Base-by-base conservation (phyloP, 495 filamentous ascomycete species). In the Aspergillus baeticus region DNA sequence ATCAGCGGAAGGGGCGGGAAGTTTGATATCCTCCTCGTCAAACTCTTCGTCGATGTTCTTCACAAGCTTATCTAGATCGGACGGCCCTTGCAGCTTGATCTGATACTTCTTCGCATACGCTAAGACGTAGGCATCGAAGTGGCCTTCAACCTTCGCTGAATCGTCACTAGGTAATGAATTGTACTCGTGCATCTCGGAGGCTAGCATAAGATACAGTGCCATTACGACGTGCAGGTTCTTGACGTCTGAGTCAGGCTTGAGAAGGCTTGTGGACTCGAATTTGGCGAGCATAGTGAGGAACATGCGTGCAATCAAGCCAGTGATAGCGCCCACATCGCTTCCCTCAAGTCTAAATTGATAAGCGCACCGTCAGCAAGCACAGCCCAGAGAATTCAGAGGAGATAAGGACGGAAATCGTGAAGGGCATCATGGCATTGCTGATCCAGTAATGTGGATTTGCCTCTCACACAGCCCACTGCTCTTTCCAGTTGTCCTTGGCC, bases 401-500 rank as follows among this genome's bases (percentile, higher is more conserved):
- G 18, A 15, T 22, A 55, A 54, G 21, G 35, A 63, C 60, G 39
- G 39, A 57, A 57, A 65, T 49, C 0, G 54, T 21, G 20, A 41
- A 53, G 5, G 57, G 13, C 43, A 51, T 48, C 42, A 47, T 4
- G 10, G 21, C 47, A 23, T 41, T 47, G 14, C 44, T 11, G 20
- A 31, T 29, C 39, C 69, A 49, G 26, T 70, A 65, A 42, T 67
- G 17, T 1, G 51, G 57, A 10, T 68, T 22, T 4, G 58, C 63
- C 49, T 76, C 71, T 17, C 71, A 76, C 18, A 76, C 61, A 49
- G 59, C 61, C 64, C 69, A 68, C 22, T 70, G 62, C 47, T 67
- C 60, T 15, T 69, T 63, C 52, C 60, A 67, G 23, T 74, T 62
- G 17, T 61, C 65, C 15, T 59, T 34, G 10, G 62, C 66, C 41